Conservation (phyloP, 2,329 filamentous ascomycete genomes). For the Leptosphaerulina australis region DNA sequence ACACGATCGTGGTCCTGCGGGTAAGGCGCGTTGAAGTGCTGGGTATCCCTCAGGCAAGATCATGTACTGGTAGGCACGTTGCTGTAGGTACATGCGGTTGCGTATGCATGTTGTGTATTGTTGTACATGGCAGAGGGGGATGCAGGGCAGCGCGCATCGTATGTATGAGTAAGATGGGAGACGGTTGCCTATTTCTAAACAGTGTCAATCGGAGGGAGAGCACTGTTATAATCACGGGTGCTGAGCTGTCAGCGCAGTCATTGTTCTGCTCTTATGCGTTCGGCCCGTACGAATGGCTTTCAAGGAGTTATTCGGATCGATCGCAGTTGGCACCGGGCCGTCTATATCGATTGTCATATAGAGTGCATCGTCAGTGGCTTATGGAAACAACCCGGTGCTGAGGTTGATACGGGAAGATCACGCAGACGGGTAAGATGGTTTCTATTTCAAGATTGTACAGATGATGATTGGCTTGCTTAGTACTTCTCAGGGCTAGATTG, state of each 20-base stretch:
- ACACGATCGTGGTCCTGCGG: slow-evolving; percentile 3
- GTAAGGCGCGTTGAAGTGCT: slow-evolving; percentile 8
- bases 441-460: background rate
- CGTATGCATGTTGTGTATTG: background rate
- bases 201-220: no score
- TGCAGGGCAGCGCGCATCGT: background rate
- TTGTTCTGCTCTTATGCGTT: background rate
- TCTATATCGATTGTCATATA: background rate
- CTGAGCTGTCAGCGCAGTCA: no score
- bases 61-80: background rate
- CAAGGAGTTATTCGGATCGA: background rate
- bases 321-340: background rate
- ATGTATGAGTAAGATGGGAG: no score
- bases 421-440: background rate
- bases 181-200: no score
- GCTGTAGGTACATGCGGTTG: slow-evolving; percentile 12
- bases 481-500: background rate
- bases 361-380: background rate
- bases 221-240: background rate
- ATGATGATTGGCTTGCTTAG: background rate
- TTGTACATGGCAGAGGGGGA: background rate
- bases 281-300: background rate
- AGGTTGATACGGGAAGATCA: background rate
- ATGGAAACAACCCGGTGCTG: background rate
- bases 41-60: no score